A percentile compares a stretch with the other conserved stretches of the same genome.
Conservation (phyloP, 2,329 filamentous ascomycete genomes). For the Dactylellina sp. region DNA sequence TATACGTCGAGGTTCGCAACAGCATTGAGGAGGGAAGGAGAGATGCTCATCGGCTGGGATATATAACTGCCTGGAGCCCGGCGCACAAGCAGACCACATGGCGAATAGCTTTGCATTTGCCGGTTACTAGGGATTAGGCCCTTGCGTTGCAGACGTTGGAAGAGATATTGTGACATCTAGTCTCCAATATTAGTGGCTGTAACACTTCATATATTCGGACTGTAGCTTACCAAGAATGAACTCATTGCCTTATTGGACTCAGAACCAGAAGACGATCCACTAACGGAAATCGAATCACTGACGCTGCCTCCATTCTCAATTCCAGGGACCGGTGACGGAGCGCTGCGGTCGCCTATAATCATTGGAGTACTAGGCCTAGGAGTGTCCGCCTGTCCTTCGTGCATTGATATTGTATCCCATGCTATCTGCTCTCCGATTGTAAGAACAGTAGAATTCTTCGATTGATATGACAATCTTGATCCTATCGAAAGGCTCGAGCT, state of each 20-base stretch:
- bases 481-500: conserved; percentile 12
- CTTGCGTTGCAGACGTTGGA: conserved; percentile 51
- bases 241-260: conserved; percentile 43
- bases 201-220: background rate
- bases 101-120: conserved; percentile 18
- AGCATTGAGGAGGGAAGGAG: conserved; percentile 64
- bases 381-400: conserved; percentile 36
- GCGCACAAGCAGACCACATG: conserved; percentile 38
- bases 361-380: conserved; percentile 14
- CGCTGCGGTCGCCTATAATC: conserved; percentile 30
- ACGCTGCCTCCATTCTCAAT: background rate
- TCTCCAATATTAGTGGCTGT: background rate
- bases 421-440: conserved; percentile 42
- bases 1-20: conserved; percentile 66
- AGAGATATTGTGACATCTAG: conserved; percentile 54
- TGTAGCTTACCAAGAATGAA: conserved; percentile 38
- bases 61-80: conserved; percentile 63
- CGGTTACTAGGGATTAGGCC: conserved; percentile 33
- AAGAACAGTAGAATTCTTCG: conserved; percentile 12
- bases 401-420: conserved; percentile 54
- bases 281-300: conserved; percentile 27
- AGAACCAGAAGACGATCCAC: conserved; percentile 14
- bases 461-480: conserved; percentile 19
- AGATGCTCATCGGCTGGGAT: conserved; percentile 64
- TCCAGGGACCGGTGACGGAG: conserved; percentile 27